These are phyloP conservation scores for Cicer chorassanicum DNA, from an alignment of 306 rosid genomes.

Conservation along the genomic window DNA sequence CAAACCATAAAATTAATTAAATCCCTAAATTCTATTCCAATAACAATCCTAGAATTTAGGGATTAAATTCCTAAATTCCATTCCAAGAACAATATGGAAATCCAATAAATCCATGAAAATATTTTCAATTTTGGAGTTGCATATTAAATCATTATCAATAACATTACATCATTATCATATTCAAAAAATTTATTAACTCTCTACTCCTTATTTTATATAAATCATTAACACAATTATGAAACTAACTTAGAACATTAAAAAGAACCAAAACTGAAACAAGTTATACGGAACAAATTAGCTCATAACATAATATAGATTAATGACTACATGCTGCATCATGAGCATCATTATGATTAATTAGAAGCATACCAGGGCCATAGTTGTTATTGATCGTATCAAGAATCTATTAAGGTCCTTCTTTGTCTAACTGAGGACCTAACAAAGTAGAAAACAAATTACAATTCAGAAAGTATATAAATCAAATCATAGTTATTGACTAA, in stretches of 20 bases:
- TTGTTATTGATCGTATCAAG: slow-evolving; percentile 65
- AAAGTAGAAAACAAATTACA: slow-evolving; percentile 37
- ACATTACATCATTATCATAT: neutral
- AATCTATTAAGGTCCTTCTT: slow-evolving; percentile 88
- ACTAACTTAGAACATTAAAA: neutral
- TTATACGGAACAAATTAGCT: neutral
- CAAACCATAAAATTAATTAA: too few species aligned
- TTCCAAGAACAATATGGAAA: too few species aligned
- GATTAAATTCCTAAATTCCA: too few species aligned
- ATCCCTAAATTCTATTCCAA: too few species aligned
- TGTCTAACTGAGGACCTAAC: slow-evolving; percentile 78
- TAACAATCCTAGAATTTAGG: too few species aligned
- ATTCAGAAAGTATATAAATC: neutral
- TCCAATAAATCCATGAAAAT: too few species aligned
- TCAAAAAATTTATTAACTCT: neutral
- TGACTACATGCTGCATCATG: neutral
- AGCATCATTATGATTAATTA: slow-evolving; percentile 22
- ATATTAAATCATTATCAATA: too few species aligned
- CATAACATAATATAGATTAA: neutral
- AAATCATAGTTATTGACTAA: too few species aligned
- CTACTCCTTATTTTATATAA: neutral
- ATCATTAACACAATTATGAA: neutral
- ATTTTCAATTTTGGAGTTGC: too few species aligned
- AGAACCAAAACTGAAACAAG: neutral
- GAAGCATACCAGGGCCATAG: slow-evolving; percentile 68